Base-by-base conservation (phyloP, 768 basidiomycete species). In the Auriscalpium vulgare region DNA sequence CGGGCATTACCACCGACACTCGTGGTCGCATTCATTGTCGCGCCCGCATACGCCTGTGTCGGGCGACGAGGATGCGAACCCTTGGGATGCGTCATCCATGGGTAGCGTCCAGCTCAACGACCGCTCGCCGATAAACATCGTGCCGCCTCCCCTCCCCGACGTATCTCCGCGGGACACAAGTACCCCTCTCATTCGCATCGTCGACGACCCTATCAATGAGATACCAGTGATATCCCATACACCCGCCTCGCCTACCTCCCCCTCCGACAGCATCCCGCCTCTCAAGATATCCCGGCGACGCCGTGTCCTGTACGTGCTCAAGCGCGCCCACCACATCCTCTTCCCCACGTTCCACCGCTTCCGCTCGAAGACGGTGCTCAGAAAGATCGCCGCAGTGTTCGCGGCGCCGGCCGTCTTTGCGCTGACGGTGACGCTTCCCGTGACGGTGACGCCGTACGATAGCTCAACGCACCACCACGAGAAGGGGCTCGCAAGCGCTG, bases 341-440 rank as follows among this genome's bases (percentile, higher is more conserved):
- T 95, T 95, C 70, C 95, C 95, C 0, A 89, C 93, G 0, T 72
- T 98, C 1, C 84, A 86, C 54, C 75, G 81, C 50, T 89, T 97
- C 68, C 57, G 71, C 29, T 74, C 77, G 21, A 93, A 95, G 69
- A 84, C 85, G 16, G 61, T 84, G 50, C 62, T 87, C 10, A 87
- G 86, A 0, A 83, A 83, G 70, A 72, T 90, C 35, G 87, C 88
- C 0, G 81, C 85, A 0, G 61, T 95, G 23, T 78, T 97, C 55
- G 91, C 93, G 3, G 83, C 87, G 0, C 95, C 95, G 2, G 91
- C 93, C 2, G 84, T 99, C 2, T 73, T 97, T 68, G 75, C 78
- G 4, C 72, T 99, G 50, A 97, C 95, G 0, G 60, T 98, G 17
- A 97, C 95, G 0, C 74, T 98, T 10, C 94, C 94, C 4, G 95